phyloP scores from a whole-genome alignment of 139 green algal species.

The Picochlorum sp. region DNA sequence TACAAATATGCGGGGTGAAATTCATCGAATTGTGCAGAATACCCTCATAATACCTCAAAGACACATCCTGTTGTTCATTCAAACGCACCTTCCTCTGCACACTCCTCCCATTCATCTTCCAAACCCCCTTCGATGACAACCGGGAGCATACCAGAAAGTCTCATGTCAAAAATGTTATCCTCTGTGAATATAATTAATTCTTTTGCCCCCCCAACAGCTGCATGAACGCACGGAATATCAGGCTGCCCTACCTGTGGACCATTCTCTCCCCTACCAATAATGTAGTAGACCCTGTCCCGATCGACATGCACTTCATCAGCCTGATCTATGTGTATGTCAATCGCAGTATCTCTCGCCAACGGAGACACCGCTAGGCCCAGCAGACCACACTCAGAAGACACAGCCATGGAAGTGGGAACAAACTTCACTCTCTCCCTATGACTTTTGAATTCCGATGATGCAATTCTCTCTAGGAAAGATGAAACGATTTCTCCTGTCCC shows the following conservation, averaged over 20 bases:
- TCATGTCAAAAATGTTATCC: neutral
- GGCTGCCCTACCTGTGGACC: conserved; percentile 17
- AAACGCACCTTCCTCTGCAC: conserved; percentile 42
- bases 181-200: neutral
- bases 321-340: conserved; percentile 21
- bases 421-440: conserved; percentile 21
- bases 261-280: conserved; percentile 13
- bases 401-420: conserved; percentile 26
- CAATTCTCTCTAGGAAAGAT: no score
- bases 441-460: neutral
- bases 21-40: no score
- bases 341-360: conserved; percentile 5
- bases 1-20: no score
- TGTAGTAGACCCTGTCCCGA: conserved; percentile 6
- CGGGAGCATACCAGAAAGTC: conserved; percentile 52
- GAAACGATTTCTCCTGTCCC: neutral
- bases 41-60: no score
- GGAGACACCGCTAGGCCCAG: conserved; percentile 28
- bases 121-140: conserved; percentile 46
- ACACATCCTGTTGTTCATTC: no score
- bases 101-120: conserved; percentile 57
- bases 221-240: conserved; percentile 9
- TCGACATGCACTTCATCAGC: conserved; percentile 16
- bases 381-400: conserved; percentile 30
- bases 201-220: conserved; percentile 7